Evolutionary conservation across 768 basidiomycete genomes (phyloP).

Genomic region (Amyloporia xantha): DNA sequence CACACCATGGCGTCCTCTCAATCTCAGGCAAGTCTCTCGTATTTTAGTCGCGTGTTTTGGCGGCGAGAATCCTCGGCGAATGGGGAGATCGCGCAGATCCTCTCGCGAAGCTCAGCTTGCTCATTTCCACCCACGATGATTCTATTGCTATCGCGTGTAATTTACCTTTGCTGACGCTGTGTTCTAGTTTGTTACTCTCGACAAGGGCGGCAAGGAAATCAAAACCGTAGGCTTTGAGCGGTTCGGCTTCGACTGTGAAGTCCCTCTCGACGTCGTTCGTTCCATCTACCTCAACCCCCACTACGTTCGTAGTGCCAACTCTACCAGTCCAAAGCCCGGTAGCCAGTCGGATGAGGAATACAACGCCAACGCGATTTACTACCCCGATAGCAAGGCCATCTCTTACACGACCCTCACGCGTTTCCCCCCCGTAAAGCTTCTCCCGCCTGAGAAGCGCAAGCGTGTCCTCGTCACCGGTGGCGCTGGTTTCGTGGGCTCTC

Average conservation of each 20-base stretch:
- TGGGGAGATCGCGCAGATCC: no score
- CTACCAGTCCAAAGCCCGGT: constrained; percentile 26
- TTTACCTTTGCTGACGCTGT: neutral
- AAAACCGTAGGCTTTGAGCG: constrained; percentile 74
- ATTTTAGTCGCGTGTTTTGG: no score
- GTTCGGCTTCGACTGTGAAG: constrained; percentile 88
- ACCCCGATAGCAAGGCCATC: constrained; percentile 73
- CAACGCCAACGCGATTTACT: constrained; percentile 82
- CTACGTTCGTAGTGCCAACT: constrained; percentile 48
- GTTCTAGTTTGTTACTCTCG: constrained; percentile 53
- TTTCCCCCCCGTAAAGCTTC: constrained; percentile 88
- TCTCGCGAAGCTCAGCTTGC: no score
- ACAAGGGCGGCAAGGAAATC: constrained; percentile 72
- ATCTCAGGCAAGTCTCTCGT: neutral
- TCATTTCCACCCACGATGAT: no score
- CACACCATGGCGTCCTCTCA: neutral
- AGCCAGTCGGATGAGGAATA: constrained; percentile 43
- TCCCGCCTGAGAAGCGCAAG: constrained; percentile 72
- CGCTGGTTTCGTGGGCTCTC: constrained; percentile 98
- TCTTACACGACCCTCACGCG: constrained; percentile 89
- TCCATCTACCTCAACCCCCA: constrained; percentile 85
- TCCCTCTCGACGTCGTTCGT: constrained; percentile 72
- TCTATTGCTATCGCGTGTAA: no score
- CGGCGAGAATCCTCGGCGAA: no score
- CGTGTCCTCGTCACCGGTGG: constrained; percentile 94